Base-by-base conservation (phyloP, 2,329 filamentous ascomycete genomes). In the Fusarium liriodendri region DNA sequence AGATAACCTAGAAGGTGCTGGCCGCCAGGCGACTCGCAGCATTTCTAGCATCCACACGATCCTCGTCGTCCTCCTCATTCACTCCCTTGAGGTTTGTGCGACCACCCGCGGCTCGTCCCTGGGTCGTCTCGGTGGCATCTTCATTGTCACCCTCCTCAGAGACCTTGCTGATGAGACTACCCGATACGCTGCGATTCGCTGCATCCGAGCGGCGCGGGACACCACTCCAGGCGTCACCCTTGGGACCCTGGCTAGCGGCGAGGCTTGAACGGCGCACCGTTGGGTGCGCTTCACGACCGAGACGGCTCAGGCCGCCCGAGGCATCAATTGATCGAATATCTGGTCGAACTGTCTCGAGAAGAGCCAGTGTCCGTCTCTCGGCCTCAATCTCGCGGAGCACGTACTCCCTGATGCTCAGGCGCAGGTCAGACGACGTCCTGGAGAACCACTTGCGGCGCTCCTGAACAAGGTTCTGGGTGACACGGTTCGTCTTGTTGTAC, bases 191-290 rank as follows among this genome's bases (percentile, higher is more conserved):
- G 77, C 95, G 89, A 79, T 89, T 93, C 65, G 95, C 84, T n/a
- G 91, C 92, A 77, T 97, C 94, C 33, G 92, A 91, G 64, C 94
- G 90, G 71, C 97, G 90, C 38, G 95, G 94, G 32, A 98, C 95
- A 67, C 97, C 97, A 78, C 95, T 98, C 97, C 97, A 99, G 18
- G 97, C 93, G 82, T 99, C 97, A n/a, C 97, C 97, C 85, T 97
- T 97, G 59, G 97, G 96, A 0, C 97, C 97, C 84, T 99, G 97
- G 78, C 94, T 97, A 55, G 94, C 94, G 18, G 94, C 94, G 75
- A 98, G 84, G 82, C 91, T 96, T 29, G 92, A 84, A 70, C 96
- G 91, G 64, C 97, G 90, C 69, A 86, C 82, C 6, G 91, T 85
- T 3, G 97, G 96, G 81, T 98, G 95, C 18, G 93, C 87, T 84